Evolutionary conservation across 108 stramenopile species (phyloP).

Genomic region (Mayamaea pseudoterrestris): DNA sequence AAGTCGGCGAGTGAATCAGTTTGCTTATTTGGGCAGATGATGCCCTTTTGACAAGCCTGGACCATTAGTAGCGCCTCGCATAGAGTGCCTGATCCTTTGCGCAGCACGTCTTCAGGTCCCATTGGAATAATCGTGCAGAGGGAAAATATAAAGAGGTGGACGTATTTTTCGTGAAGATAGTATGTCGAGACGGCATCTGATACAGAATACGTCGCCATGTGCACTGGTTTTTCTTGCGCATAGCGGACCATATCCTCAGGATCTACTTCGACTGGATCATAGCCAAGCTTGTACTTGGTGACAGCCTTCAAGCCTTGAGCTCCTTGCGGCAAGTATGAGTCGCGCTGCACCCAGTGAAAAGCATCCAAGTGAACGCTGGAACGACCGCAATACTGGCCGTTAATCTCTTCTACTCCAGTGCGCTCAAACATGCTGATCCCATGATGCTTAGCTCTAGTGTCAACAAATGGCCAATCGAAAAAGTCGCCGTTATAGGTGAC

Average conservation of each 20-base stretch:
- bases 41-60: slow-evolving; percentile 83
- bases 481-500: slow-evolving; percentile 99
- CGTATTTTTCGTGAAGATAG: slow-evolving; percentile 96
- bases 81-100: slow-evolving; percentile 93
- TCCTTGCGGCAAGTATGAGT: slow-evolving; percentile 97
- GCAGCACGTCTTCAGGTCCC: slow-evolving; percentile 95
- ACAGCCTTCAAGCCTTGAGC: slow-evolving; percentile 97
- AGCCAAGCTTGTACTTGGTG: slow-evolving; percentile 96
- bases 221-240: slow-evolving; percentile 82
- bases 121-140: slow-evolving; percentile 99
- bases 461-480: slow-evolving; percentile 98
- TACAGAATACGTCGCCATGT: slow-evolving; percentile 98
- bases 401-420: slow-evolving; percentile 60
- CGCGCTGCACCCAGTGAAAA: slow-evolving; percentile 97
- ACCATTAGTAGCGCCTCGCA: slow-evolving; percentile 98
- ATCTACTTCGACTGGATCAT: slow-evolving; percentile 98
- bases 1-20: slow-evolving; percentile 78
- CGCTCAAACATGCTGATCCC: slow-evolving; percentile 84
- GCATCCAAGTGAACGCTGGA: slow-evolving; percentile 91
- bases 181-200: slow-evolving; percentile 99
- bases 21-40: slow-evolving; percentile 98
- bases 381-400: slow-evolving; percentile 63
- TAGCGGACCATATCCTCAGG: slow-evolving; percentile 97
- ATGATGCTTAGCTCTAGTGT: slow-evolving; percentile 62
- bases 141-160: slow-evolving; percentile 97